A percentile compares a stretch with the other conserved stretches of the same genome.
phyloP scores from a whole-genome alignment of 2,329 filamentous ascomycete species.

The Sphaerulina vaccinii region DNA sequence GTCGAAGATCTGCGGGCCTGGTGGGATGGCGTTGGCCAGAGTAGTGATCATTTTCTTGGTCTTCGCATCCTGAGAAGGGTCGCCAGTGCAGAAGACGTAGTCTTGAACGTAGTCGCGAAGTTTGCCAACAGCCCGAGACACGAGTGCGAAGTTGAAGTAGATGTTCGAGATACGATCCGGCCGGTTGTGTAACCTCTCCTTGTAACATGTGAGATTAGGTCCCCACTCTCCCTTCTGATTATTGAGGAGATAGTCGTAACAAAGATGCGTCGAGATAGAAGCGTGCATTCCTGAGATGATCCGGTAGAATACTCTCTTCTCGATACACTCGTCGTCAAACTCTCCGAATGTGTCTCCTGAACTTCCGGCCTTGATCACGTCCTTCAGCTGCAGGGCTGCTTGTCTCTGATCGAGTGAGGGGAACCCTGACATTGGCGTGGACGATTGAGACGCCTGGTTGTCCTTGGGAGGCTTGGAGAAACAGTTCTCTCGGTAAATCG shows the following conservation, averaged over 20 bases:
- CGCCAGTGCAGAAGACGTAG: slow-evolving; percentile 92
- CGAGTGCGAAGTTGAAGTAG: slow-evolving; percentile 98
- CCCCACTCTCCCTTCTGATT: slow-evolving; percentile 92
- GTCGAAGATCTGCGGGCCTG: slow-evolving; percentile 77
- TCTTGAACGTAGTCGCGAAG: slow-evolving; percentile 74
- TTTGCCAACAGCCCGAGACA: slow-evolving; percentile 88
- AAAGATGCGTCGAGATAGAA: slow-evolving; percentile 93
- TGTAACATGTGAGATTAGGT: slow-evolving; percentile 87
- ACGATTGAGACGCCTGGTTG: slow-evolving; percentile 27
- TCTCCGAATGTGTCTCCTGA: slow-evolving; percentile 45
- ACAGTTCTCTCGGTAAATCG: slow-evolving; percentile 96
- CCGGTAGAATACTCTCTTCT: slow-evolving; percentile 98
- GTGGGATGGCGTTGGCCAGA: slow-evolving; percentile 69
- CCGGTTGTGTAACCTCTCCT: slow-evolving; percentile 74
- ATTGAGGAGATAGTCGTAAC: slow-evolving; percentile 94
- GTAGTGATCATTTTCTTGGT: slow-evolving; percentile 81
- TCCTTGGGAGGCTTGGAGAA: slow-evolving; percentile 57
- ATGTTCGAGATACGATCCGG: slow-evolving; percentile 94
- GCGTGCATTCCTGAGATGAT: slow-evolving; percentile 97
- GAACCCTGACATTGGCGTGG: slow-evolving; percentile 31
- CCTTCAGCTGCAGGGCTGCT: slow-evolving; percentile 61
- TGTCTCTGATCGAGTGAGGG: slow-evolving; percentile 49
- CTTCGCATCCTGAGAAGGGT: slow-evolving; percentile 70
- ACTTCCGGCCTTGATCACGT: slow-evolving; percentile 51
- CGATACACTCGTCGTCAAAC: slow-evolving; percentile 85